Percentiles rank a stretch among this genome's conserved stretches.
These are phyloP conservation scores for Pythium apleroticum DNA, from an alignment of 352 stramenopile species.

Conservation along the genomic window DNA sequence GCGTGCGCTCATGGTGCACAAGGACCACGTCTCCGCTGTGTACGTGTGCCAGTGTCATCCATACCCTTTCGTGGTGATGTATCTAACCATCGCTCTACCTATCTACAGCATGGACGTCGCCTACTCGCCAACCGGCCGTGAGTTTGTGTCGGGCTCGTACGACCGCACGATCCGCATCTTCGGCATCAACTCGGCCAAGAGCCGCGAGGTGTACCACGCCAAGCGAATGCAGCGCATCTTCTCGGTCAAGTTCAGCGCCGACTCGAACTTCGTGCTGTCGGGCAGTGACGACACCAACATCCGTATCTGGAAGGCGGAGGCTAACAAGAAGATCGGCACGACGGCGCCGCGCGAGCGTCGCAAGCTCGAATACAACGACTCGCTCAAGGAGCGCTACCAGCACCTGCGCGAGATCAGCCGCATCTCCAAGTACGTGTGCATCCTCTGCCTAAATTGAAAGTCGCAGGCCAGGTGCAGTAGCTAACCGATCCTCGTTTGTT, in stretches of 20 bases:
- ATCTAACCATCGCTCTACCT: too few relatives aligned
- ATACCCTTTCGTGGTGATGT: too few relatives aligned
- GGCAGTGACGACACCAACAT: constrained; percentile 99
- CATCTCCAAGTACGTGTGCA: constrained; percentile 83
- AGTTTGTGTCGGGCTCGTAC: constrained; percentile 98
- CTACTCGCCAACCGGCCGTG: constrained; percentile 97
- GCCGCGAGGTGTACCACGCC: constrained; percentile 95
- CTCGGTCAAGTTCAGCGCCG: constrained; percentile 85
- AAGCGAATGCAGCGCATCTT: constrained; percentile 98
- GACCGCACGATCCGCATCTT: constrained; percentile 99
- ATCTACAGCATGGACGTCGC: constrained; percentile 91
- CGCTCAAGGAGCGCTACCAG: constrained; percentile 95
- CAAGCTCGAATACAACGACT: constrained; percentile 96
- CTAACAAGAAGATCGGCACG: constrained; percentile 94
- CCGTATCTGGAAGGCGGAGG: constrained; percentile 98
- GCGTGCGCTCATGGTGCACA: constrained; percentile 94
- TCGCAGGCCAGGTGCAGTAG: constrained; percentile 16
- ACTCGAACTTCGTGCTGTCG: constrained; percentile 96
- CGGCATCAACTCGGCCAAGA: constrained; percentile 79
- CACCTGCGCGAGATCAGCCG: constrained; percentile 95
- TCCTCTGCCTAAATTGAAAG: not conserved
- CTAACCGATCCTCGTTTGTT: constrained; percentile 12
- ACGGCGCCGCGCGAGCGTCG: constrained; percentile 79
- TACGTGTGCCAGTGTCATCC: too few relatives aligned
- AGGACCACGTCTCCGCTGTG: constrained; percentile 98